phyloP scores from a whole-genome alignment of 2,329 filamentous ascomycete genomes.

The Monosporascus sp. region DNA sequence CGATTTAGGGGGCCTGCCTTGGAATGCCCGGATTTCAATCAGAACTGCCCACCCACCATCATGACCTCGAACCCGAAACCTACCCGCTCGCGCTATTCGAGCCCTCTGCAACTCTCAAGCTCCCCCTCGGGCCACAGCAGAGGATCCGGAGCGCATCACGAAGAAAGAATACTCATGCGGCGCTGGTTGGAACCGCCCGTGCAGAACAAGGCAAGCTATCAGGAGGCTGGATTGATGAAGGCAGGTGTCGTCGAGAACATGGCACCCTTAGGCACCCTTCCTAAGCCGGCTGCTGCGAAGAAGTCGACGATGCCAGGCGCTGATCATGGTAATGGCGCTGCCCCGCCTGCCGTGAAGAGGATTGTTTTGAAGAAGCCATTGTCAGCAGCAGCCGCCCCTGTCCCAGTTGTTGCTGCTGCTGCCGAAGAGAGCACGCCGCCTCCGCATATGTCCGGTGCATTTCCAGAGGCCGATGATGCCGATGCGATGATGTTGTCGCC shows the following conservation, averaged over 20 bases:
- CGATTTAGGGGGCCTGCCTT: no score
- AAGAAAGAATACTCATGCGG: conserved; percentile 47
- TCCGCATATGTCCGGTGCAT: conserved; percentile 13
- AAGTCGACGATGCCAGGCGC: conserved; percentile 31
- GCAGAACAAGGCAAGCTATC: conserved; percentile 65
- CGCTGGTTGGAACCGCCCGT: conserved; percentile 56
- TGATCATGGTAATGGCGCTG: conserved; percentile 2
- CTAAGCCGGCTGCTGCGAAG: conserved; percentile 58
- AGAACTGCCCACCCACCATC: conserved; percentile 3
- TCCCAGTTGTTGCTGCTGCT: conserved; percentile 1
- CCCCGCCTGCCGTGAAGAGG: conserved; percentile 18
- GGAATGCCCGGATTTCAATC: no score
- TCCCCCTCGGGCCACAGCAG: conserved; percentile 23
- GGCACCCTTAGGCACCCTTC: conserved; percentile 72
- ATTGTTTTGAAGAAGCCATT: conserved; percentile 27
- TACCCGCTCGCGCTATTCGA: conserved; percentile 52
- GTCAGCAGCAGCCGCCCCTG: conserved; percentile 25
- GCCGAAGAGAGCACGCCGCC: conserved; percentile 15
- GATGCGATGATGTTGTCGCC: conserved; percentile 16
- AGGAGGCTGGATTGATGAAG: conserved; percentile 69
- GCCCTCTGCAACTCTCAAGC: conserved; percentile 39
- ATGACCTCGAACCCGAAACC: conserved; percentile 23
- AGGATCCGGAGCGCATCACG: conserved; percentile 24
- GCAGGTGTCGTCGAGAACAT: conserved; percentile 78
- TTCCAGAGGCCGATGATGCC: conserved; percentile 10